Evolutionary conservation across 805 yeast genomes (phyloP), one percentile per base, ranked within the genome.

Genomic region (Candida rishiriensis): DNA sequence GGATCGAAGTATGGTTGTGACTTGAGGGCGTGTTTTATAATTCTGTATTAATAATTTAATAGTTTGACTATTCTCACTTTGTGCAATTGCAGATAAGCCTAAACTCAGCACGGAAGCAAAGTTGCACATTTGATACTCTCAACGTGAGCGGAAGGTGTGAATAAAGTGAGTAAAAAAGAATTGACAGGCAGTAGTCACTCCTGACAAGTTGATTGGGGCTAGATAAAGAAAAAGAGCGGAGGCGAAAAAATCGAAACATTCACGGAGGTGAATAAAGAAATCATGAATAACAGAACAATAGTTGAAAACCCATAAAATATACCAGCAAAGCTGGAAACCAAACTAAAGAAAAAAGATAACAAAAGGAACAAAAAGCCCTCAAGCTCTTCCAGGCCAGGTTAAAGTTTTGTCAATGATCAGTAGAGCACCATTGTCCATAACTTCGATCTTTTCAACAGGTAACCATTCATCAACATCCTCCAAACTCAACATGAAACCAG

Each of bases 351-450:
- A 30, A 26, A 26, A 5, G 41, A 17, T 12, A 33, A 33, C 18
- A 18, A 42, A 16, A 15, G 2, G 18, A 21, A 28, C 13, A 10
- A 11, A 41, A 16, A 15, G 10, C 15, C 16, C 4, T 14, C 41
- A 42, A 26, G 16, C 34, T 38, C 57, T 55, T 33, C 53, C 63
- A n/a, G 72, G 73, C 68, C 66, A 63, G 10, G 62, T 54, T 26
- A 70, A 51, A 26, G 69, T 54, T 41, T 63, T 59, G 33, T 63
- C 66, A 36, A 75, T 63, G 6, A 71, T 57, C 41, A 75, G 54
- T 17, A 75, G 57, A 10, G 71, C 76, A 46, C 81, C 81, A 48
- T 75, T 75, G 21, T 64, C 65, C 38, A 69, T 67, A 14, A 63
- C 53, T 29, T 66, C 67, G 31, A 71, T 65, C 10, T 50, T 53